A percentile compares a stretch with the other conserved stretches of the same genome.
phyloP scores from a whole-genome alignment of 345 rosid genomes.

The Toxicodendron radicans region DNA sequence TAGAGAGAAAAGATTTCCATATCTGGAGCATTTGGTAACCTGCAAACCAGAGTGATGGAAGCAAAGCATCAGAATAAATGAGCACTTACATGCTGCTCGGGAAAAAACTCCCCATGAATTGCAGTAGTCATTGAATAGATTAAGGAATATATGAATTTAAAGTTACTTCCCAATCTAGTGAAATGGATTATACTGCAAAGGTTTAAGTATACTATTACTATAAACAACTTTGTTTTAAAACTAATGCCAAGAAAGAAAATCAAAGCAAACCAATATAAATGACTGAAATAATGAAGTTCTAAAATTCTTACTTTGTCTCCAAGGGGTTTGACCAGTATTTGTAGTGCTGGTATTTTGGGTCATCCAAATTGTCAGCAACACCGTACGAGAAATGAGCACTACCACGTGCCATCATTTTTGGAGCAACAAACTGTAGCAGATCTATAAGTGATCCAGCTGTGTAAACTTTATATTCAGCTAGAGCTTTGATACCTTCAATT shows the following conservation, averaged over 20 bases:
- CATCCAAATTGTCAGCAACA: constrained; percentile 89
- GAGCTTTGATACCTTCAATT: constrained; percentile 73
- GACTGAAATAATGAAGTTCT: background rate
- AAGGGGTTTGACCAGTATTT: constrained; percentile 96
- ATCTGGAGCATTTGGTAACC: constrained; percentile 90
- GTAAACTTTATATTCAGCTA: constrained; percentile 76
- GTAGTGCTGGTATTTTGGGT: constrained; percentile 72
- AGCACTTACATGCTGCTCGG: background rate
- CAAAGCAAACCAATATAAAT: background rate
- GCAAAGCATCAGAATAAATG: background rate
- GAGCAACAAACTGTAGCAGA: constrained; percentile 81
- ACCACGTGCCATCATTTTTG: constrained; percentile 93
- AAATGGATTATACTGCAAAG: background rate
- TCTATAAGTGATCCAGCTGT: constrained; percentile 70
- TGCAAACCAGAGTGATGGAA: constrained; percentile 36
- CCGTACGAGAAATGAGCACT: constrained; percentile 86
- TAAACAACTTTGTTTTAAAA: background rate
- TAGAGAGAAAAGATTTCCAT: constrained; percentile 91
- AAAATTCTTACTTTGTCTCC: constrained; percentile 73
- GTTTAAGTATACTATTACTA: background rate
- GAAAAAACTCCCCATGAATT: background rate
- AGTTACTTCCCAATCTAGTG: background rate
- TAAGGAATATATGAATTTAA: no score
- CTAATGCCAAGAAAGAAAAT: background rate
- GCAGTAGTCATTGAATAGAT: background rate